Percentiles rank a stretch among this genome's conserved stretches.
Evolutionary conservation across 2,329 filamentous ascomycete species (phyloP).

Genomic region (Alternaria ethzedia): DNA sequence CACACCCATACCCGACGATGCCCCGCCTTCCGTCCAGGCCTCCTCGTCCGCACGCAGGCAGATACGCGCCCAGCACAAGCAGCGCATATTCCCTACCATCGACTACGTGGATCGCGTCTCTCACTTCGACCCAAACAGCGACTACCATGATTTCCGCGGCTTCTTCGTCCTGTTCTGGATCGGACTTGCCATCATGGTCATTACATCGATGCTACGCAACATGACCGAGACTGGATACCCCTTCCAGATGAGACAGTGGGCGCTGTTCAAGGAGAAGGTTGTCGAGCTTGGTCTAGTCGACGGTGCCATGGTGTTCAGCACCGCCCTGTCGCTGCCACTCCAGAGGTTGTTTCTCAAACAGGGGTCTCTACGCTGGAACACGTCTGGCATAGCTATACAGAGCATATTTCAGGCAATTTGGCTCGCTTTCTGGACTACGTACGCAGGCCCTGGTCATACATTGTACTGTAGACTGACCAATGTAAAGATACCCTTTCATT

Average conservation of each 20-base stretch:
- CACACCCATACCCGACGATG: conserved; percentile 85
- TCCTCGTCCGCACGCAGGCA: conserved; percentile 86
- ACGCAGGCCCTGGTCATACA: conserved; percentile 25
- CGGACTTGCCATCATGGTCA: conserved; percentile 92
- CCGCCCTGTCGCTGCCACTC: conserved; percentile 73
- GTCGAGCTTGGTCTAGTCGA: conserved; percentile 87
- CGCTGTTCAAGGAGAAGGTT: conserved; percentile 84
- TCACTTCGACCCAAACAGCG: conserved; percentile 91
- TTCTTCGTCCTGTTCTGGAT: conserved; percentile 99
- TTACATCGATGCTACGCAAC: conserved; percentile 91
- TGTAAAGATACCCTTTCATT: conserved; percentile 73
- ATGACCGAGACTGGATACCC: conserved; percentile 92
- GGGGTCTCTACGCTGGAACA: conserved; percentile 71
- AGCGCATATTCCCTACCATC: conserved; percentile 89
- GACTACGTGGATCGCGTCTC: conserved; percentile 90
- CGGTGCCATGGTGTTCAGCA: conserved; percentile 81
- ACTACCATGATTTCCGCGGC: conserved; percentile 92
- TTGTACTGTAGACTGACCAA: conserved; percentile 8
- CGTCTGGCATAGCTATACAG: conserved; percentile 80
- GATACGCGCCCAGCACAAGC: conserved; percentile 78
- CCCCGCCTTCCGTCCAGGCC: conserved; percentile 87
- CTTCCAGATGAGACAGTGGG: conserved; percentile 85
- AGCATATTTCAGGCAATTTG: conserved; percentile 80
- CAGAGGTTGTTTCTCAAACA: conserved; percentile 70
- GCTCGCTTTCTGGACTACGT: conserved; percentile 81